phyloP scores from a whole-genome alignment of 2,329 filamentous ascomycete genomes.

The Arthrocladium fulminans region DNA sequence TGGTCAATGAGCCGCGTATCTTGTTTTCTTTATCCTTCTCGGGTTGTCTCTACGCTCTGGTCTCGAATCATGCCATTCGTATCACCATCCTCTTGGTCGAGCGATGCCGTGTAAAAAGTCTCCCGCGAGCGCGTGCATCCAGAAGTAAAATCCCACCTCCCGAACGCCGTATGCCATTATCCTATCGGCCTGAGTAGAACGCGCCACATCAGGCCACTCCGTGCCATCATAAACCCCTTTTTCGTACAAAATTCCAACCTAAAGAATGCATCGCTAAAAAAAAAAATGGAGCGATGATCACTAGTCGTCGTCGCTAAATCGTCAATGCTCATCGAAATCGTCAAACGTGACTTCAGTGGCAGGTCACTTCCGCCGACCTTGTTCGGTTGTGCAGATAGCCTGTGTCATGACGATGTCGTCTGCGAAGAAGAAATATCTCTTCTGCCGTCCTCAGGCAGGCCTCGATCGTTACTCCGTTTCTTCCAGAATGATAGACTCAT shows the following conservation, averaged over 20 bases:
- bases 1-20: too few species aligned
- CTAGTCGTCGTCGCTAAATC: background rate
- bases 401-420: background rate
- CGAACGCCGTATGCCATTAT: background rate
- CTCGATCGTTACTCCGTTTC: slow-evolving; percentile 9
- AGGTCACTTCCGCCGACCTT: background rate
- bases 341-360: background rate
- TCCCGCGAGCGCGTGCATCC: background rate
- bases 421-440: background rate
- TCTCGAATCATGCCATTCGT: too few species aligned
- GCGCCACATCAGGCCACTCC: background rate
- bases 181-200: background rate
- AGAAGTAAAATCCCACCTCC: background rate
- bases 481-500: slow-evolving; percentile 21
- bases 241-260: background rate
- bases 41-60: too few species aligned
- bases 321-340: background rate
- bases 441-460: slow-evolving; percentile 4
- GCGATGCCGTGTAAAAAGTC: background rate
- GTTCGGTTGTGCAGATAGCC: background rate
- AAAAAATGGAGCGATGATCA: background rate
- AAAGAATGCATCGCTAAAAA: background rate
- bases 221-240: background rate
- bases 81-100: background rate
- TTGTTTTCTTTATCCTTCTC: too few species aligned